Evolutionary conservation across 139 green algal species (phyloP), one percentile per base, ranked within the genome.

Genomic region (Gonium pectorale): DNA sequence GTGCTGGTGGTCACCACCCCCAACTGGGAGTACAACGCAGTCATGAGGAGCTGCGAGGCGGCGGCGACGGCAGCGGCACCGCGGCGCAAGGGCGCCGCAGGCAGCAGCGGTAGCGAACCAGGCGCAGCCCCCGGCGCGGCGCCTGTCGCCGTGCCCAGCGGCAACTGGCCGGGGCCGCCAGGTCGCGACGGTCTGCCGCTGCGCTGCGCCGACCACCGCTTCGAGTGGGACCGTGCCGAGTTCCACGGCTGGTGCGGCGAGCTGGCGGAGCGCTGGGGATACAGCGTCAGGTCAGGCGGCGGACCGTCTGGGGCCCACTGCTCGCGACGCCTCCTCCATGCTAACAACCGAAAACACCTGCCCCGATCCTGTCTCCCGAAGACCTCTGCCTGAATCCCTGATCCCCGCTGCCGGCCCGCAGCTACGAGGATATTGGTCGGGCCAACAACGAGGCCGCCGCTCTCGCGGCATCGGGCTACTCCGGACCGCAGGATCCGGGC

Each of bases 11-110:
- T 94, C 37, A 93, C 89, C 62, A 96, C 93, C 6, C 93, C 93
- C 66, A 96, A 96, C 81, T 86, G 72, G 66, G 93, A 96, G 78
- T 96, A 96, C 88, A 96, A 96, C 68, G 54, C 51, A 1, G 78
- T 94, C 1, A 82, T 93, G 49, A 56, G 83, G 31, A 24, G 17
- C 33, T 43, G 9, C 24, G 80, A 87, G 79, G 3, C 4, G 13
- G 15, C 43, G 68, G 44, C 44, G 68, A n/a, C 44, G 44, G 31
- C 24, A 46, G n/a, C 35, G 41, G 75, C 60, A 63, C 29, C 41
- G 60, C 72, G 13, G 46, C 31, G 31, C 13, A 33, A 33, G 27
- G 31, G 19, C 38, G 4, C 15, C 7, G 35, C 46, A 21, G 24
- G 5, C 46, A 15, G 26, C 40, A 56, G 52, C 40, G 11, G 24